A percentile compares a stretch with the other conserved stretches of the same genome.
These are phyloP conservation scores for Leucocoprinus birnbaumii DNA, from an alignment of 768 basidiomycete species.

Conservation along the genomic window DNA sequence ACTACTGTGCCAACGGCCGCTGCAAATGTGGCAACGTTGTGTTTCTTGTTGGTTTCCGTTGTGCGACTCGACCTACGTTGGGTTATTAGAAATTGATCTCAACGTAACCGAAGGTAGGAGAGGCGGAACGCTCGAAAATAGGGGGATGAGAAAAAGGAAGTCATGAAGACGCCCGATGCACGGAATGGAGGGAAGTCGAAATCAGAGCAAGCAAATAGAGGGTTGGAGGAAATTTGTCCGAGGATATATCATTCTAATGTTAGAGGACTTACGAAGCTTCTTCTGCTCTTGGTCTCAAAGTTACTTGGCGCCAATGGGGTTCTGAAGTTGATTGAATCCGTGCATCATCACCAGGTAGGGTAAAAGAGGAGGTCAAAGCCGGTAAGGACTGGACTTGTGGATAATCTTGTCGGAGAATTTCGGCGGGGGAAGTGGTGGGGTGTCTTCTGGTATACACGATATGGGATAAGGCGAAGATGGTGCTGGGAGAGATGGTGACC, in stretches of 20 bases:
- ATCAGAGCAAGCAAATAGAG: slow-evolving; percentile 12
- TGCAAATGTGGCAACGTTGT: slow-evolving; percentile 45
- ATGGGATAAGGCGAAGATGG: slow-evolving; percentile 48
- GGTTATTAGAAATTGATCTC: too few species aligned
- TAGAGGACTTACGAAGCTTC: neutral
- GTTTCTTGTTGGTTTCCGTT: slow-evolving; percentile 19
- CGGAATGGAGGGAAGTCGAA: neutral
- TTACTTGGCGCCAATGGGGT: too few species aligned
- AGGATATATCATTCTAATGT: neutral
- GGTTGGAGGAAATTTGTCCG: slow-evolving; percentile 1
- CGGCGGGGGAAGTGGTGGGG: neutral
- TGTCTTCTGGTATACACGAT: slow-evolving; percentile 32
- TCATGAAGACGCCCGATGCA: too few species aligned
- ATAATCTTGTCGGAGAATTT: too few species aligned
- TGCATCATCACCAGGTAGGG: too few species aligned
- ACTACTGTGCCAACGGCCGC: slow-evolving; percentile 51
- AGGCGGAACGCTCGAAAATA: too few species aligned
- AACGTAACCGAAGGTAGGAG: too few species aligned
- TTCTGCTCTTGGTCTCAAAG: neutral
- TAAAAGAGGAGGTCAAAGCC: too few species aligned
- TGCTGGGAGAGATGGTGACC: slow-evolving; percentile 40
- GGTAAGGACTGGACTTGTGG: too few species aligned
- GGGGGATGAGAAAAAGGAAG: too few species aligned
- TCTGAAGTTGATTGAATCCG: too few species aligned
- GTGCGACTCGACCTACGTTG: slow-evolving; percentile 18